These are phyloP conservation scores for Grigorovia jiainica DNA, from an alignment of 805 yeast genomes.

Conservation along the genomic window DNA sequence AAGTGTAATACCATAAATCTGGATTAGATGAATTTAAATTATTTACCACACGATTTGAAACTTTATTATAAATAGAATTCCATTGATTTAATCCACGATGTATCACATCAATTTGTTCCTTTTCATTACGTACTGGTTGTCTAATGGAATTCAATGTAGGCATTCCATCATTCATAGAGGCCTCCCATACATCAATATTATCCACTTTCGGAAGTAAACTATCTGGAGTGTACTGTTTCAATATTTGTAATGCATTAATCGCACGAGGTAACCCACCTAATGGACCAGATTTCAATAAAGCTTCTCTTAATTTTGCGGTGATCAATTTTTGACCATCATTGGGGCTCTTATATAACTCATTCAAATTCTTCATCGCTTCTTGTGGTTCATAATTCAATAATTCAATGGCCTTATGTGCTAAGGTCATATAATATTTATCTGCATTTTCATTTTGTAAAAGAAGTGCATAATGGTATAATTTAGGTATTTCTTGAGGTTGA, in stretches of 20 bases:
- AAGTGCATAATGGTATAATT: slow-evolving; percentile 60
- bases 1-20: slow-evolving; percentile 68
- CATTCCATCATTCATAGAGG: slow-evolving; percentile 14
- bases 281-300: slow-evolving; percentile 69
- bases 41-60: slow-evolving; percentile 53
- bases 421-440: slow-evolving; percentile 9
- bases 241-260: slow-evolving; percentile 62
- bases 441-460: slow-evolving; percentile 17
- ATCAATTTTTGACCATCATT: slow-evolving; percentile 19
- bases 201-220: slow-evolving; percentile 22
- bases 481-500: slow-evolving; percentile 71
- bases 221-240: slow-evolving; percentile 57
- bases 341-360: slow-evolving; percentile 14
- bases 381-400: slow-evolving; percentile 6
- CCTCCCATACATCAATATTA: slow-evolving; percentile 19
- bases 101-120: slow-evolving; percentile 7
- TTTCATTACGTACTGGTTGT: slow-evolving; percentile 4
- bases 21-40: slow-evolving; percentile 75
- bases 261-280: slow-evolving; percentile 77
- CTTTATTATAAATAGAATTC: slow-evolving; percentile 67
- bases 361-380: slow-evolving; percentile 2
- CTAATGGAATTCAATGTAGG: slow-evolving; percentile 10
- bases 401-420: slow-evolving; percentile 18
- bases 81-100: slow-evolving; percentile 57
- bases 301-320: slow-evolving; percentile 60